phyloP scores from a whole-genome alignment of 139 green algal genomes.

The Ulvella scutata region DNA sequence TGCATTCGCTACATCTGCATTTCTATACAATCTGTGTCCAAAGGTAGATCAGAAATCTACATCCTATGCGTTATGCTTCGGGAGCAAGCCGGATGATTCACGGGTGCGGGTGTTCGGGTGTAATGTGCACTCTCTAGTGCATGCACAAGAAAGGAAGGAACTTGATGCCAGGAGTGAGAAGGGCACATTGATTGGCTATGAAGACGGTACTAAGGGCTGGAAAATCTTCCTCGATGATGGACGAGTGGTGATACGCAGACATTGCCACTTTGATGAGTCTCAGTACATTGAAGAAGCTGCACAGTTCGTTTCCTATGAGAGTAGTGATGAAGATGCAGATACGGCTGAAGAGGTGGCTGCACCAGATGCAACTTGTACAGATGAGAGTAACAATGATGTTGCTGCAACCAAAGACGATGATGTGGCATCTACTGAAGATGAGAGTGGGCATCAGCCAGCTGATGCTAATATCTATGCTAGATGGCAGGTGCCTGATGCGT shows the following conservation, averaged over 20 bases:
- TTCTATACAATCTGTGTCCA: neutral
- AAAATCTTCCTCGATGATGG: slow-evolving; percentile 10
- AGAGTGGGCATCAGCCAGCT: too few species aligned
- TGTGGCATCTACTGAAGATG: too few species aligned
- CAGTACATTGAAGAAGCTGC: neutral
- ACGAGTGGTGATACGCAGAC: neutral
- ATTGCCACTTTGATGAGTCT: slow-evolving; percentile 11
- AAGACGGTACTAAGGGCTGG: slow-evolving; percentile 5
- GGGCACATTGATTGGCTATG: slow-evolving; percentile 12
- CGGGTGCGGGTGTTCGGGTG: neutral
- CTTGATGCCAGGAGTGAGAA: neutral
- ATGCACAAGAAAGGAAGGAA: slow-evolving; percentile 4
- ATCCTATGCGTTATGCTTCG: neutral
- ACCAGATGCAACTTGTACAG: neutral
- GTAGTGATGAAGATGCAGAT: neutral
- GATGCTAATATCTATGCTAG: too few species aligned
- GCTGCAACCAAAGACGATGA: neutral
- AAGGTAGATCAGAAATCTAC: neutral
- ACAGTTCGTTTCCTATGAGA: too few species aligned
- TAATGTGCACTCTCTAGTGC: neutral
- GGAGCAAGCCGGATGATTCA: neutral
- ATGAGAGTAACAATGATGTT: neutral
- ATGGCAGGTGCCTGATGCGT: too few species aligned
- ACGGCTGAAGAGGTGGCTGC: neutral
- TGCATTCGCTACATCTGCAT: neutral